Base-by-base conservation (phyloP, 2,329 filamentous ascomycete species). In the Zymoseptoria ardabiliae region DNA sequence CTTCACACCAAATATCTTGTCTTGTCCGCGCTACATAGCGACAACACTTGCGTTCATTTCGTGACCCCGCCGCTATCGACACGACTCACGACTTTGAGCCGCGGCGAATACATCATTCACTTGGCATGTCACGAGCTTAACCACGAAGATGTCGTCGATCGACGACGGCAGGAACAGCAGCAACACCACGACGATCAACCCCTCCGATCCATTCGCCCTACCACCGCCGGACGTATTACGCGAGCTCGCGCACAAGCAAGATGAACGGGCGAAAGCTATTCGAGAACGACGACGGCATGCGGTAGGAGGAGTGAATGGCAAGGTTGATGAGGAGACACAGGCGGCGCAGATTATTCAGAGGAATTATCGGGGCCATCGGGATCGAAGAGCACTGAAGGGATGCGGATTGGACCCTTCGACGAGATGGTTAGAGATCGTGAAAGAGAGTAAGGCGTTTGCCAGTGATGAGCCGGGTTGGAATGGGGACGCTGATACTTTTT, bases 351-450 rank as follows among this genome's bases (percentile, higher is more conserved):
- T 72, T 56, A 74, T 74, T 21, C 72, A 74, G 67, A 84, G 86
- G 65, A 88, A 86, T 23, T 95, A 91, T 71, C 82, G 91, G 35
- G 90, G 90, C 5, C 90, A 95, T 72, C 82, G 88, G 57, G 81
- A 84, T 54, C 82, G 90, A 50, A 78, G 90, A 53, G 86, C 90
- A 71, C 78, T 94, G 66, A 73, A 82, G 49, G 90, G 90, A 0
- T 78, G 87, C 64, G 82, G 82, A 1, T 72, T 95, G 35, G 82
- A 89, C 71, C 82, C 89, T n/a, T 83, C 80, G 28, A 85, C 85
- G 28, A 78, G 89, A 67, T 92, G 88, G 88, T 77, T 84, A 10
- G 84, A 89, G 68, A 87, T 89, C 30, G 58, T 62, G 17, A 45
- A 19, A 61, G 50, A 21, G 58, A 57, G 13, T 60, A 59, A 71